Base-by-base conservation (phyloP, 2,329 filamentous ascomycete species). In the Arthrobotrys pseudoclavata region DNA sequence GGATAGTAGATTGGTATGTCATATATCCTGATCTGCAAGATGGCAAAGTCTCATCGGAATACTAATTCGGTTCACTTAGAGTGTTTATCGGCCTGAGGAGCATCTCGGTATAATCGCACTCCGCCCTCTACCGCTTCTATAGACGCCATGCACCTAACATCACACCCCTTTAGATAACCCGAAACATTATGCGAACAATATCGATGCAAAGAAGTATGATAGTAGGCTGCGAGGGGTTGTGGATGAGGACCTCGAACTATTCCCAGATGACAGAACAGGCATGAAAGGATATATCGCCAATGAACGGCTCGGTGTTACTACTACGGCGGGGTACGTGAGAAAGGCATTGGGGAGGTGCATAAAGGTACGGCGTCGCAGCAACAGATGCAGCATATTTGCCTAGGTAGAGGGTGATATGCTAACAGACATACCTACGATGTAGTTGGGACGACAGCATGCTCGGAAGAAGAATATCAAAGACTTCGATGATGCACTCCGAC, bases 281-380 rank as follows among this genome's bases (percentile, higher is more conserved):
- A 97, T 99, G 94, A 98, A 98, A 85, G 97, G 97, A 83, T 99
- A 98, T 83, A 98, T 99, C 80, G 90, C 94, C 76, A 97, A 97
- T 81, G 95, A 97, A 83, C 86, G 85, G n/a, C 92, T 94, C 1
- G 88, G 89, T 42, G 97, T 94, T 91, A 92, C 94, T 0, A 99
- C 96, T 10, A 97, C 93, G 80, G 87, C 92, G 10, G 80, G 79
- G 20, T 72, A 80, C 13, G 78, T 81, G n/a, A 80, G 80, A 64
- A 80, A 71, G 57, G 79, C 66, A 53, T 71, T 81, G n/a, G 60
- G 68, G 22, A 75, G 75, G 60, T 78, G 77, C n/a, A 81, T 80
- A 31, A 76, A 70, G 40, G 72, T 76, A 60, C 26, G 72, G n/a
- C 3, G 7, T 12, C 42, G 20, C 5, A 5, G 47, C 22, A 29